Evolutionary conservation across 805 yeast species (phyloP).

Genomic region (Starmerella riodocensis): DNA sequence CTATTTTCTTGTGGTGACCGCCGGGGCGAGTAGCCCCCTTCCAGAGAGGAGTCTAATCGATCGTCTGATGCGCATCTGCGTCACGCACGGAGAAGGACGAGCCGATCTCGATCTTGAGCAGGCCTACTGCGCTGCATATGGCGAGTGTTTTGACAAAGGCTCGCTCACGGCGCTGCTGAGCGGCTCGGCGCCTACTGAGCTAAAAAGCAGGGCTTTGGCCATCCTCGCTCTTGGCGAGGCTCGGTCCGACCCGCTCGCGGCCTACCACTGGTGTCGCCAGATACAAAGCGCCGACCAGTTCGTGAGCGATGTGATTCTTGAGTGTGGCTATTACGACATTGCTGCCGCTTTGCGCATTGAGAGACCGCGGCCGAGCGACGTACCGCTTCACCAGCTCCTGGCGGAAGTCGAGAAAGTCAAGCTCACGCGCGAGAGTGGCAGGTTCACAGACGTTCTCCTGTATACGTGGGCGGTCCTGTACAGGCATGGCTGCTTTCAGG

Average conservation of each 20-base stretch:
- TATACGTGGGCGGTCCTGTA: not conserved
- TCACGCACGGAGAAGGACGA: too few species aligned
- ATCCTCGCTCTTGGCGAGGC: too few species aligned
- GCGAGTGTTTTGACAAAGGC: not conserved
- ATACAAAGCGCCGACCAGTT: not conserved
- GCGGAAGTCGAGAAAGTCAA: not conserved
- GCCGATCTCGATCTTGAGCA: too few species aligned
- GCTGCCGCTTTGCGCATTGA: not conserved
- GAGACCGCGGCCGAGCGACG: not conserved
- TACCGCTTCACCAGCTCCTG: not conserved
- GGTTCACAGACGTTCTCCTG: not conserved
- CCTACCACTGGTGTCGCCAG: not conserved
- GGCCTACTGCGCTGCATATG: not conserved
- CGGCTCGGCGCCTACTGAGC: too few species aligned
- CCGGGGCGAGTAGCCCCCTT: too few species aligned
- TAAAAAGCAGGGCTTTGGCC: too few species aligned
- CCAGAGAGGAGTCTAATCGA: too few species aligned
- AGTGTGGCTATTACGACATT: not conserved
- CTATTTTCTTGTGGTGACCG: not conserved
- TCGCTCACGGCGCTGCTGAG: not conserved
- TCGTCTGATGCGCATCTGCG: too few species aligned
- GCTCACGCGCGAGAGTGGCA: not conserved
- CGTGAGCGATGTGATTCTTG: not conserved
- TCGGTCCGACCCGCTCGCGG: not conserved
- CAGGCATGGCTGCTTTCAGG: constrained; percentile 1